Conservation (phyloP, 352 stramenopile genomes). For the Phytophthora tentaculata region DNA sequence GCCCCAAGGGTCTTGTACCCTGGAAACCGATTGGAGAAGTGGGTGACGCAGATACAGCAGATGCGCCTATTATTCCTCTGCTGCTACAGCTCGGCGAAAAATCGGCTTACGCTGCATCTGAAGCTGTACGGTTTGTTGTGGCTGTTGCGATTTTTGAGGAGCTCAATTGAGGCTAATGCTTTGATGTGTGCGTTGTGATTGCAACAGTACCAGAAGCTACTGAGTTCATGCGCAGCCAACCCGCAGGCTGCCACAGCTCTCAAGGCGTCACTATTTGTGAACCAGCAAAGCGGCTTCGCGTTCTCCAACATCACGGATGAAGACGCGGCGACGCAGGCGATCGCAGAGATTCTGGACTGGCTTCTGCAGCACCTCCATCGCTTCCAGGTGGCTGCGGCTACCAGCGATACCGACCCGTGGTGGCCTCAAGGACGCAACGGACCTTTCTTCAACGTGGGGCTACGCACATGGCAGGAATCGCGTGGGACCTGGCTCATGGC, state of each 20-base stretch:
- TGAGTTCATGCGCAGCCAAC: slow-evolving; percentile 41
- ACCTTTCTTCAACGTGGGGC: slow-evolving; percentile 84
- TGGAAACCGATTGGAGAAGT: slow-evolving; percentile 34
- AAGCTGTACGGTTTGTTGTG: slow-evolving; percentile 51
- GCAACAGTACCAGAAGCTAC: slow-evolving; percentile 62
- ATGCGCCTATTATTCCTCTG: slow-evolving; percentile 48
- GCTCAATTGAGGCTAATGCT: slow-evolving; percentile 3
- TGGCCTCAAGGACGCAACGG: slow-evolving; percentile 89
- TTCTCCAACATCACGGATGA: slow-evolving; percentile 92
- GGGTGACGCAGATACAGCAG: slow-evolving; percentile 15
- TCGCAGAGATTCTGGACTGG: slow-evolving; percentile 88
- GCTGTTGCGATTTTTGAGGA: neutral
- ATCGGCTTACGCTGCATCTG: slow-evolving; percentile 64
- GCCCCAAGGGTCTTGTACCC: slow-evolving; percentile 56
- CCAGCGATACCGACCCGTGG: slow-evolving; percentile 83
- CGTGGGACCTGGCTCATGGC: slow-evolving; percentile 73
- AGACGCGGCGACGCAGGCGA: slow-evolving; percentile 86
- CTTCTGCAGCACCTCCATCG: slow-evolving; percentile 84
- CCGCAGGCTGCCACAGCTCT: slow-evolving; percentile 21
- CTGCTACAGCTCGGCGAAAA: slow-evolving; percentile 74
- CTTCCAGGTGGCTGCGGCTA: slow-evolving; percentile 76
- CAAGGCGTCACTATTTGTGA: slow-evolving; percentile 66
- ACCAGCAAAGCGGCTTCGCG: slow-evolving; percentile 81
- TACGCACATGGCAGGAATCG: slow-evolving; percentile 80
- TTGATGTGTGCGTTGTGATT: slow-evolving; percentile 6